Percentiles rank a stretch among this genome's conserved stretches.
Conservation (phyloP, 2,329 filamentous ascomycete genomes). For the Clonostachys sp. region DNA sequence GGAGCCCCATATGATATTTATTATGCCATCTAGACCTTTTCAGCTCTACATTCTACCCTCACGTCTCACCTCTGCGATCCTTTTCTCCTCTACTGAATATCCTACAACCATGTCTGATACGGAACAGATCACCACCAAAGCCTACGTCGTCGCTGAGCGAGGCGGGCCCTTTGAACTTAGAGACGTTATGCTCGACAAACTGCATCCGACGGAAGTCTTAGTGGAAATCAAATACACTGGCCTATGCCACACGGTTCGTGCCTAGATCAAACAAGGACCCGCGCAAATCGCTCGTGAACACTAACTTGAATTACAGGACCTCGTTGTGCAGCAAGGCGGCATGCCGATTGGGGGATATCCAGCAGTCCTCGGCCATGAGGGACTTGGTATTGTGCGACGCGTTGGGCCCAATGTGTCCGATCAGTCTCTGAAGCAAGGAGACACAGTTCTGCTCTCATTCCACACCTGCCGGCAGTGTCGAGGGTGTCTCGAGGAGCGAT, state of each 20-base stretch:
- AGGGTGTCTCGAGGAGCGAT: slow-evolving; percentile 10
- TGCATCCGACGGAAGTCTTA: slow-evolving; percentile 8
- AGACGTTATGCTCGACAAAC: slow-evolving; percentile 1
- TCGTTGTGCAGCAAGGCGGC: slow-evolving; percentile 9
- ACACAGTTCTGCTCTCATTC: slow-evolving; percentile 19
- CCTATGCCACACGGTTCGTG: slow-evolving; percentile 18
- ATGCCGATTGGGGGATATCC: slow-evolving; percentile 12
- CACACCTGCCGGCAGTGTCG: slow-evolving; percentile 12
- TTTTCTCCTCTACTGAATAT: too few relatives aligned
- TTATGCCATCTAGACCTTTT: too few relatives aligned
- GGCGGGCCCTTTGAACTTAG: slow-evolving; percentile 1
- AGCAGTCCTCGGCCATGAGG: slow-evolving; percentile 19
- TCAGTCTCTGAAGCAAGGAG: slow-evolving; percentile 17
- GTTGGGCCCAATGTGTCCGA: slow-evolving; percentile 16
- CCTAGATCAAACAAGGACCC: neutral
- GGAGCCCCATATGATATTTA: too few relatives aligned
- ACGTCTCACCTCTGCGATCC: too few relatives aligned
- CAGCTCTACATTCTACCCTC: too few relatives aligned
- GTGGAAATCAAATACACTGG: slow-evolving; percentile 20
- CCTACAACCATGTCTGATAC: neutral
- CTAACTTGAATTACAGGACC: neutral
- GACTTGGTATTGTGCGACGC: slow-evolving; percentile 16
- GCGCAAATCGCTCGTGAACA: neutral
- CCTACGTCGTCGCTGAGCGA: neutral
- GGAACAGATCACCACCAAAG: neutral